Base-by-base conservation (phyloP, 495 filamentous ascomycete species). In the Pseudotulostoma volvatum region DNA sequence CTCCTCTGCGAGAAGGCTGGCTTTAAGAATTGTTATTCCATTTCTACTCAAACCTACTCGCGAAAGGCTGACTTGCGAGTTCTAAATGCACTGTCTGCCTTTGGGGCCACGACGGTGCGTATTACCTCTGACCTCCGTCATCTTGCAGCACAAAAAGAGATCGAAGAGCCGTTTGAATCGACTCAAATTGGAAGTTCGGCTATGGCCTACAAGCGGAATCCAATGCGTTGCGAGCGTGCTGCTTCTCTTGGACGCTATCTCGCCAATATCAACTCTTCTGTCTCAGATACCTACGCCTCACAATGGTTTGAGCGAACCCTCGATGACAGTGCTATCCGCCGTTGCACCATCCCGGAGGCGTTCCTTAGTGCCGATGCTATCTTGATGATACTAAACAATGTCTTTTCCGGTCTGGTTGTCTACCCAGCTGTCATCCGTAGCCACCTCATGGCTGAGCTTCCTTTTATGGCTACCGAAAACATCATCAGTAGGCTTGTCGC, bases 151-250 rank as follows among this genome's bases (percentile, higher is more conserved):
- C 65, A 70, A 37, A 85, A 90, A 64, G 80, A 90, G 60, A 66
- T 93, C 44, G 86, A 96, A 56, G 88, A 94, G 66, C 88, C 88
- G 1, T 90, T 92, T 40, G 88, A 93, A 61, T 79, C 61, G 53
- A 57, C 63, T 35, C 64, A 70, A 49, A 68, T 67, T 49, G 67
- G 67, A 19, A 65, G 60, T 55, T 66, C 60, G 38, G 67, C 67
- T 5, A 71, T 71, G 67, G 85, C 85, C 7, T 96, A 90, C 63
- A 95, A 94, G 64, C 68, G 79, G 35, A 93, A 93, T 59, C 81
- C 81, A 11, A 93, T 93, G 82, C 77, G 87, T 31, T 81, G 68
- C 31, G 90, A 97, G 61, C 71, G 87, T 44, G 73, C 93, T 41
- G 84, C 71, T 58, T 71, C 71, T 14, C 73, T 97, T 8, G 80